These are phyloP conservation scores for Sarocladium brachiariae DNA, from an alignment of 2,329 filamentous ascomycete species.

Conservation along the genomic window DNA sequence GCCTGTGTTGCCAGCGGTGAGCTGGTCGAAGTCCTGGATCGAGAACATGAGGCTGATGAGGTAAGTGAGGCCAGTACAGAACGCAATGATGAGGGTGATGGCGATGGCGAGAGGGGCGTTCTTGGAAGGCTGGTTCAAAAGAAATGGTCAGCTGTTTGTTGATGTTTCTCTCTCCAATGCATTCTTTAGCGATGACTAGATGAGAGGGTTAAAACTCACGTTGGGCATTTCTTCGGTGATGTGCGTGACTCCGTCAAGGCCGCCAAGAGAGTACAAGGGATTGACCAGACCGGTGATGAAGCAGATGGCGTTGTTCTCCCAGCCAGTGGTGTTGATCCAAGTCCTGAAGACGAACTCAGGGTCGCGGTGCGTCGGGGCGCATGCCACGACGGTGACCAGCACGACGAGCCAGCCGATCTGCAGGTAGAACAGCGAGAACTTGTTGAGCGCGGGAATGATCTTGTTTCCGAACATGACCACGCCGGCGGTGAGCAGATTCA, in stretches of 20 bases:
- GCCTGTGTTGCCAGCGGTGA: conserved; percentile 34
- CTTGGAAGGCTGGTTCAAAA: conserved; percentile 22
- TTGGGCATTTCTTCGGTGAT: conserved; percentile 46
- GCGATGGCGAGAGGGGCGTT: conserved; percentile 31
- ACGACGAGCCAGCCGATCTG: conserved; percentile 40
- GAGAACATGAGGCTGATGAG: conserved; percentile 45
- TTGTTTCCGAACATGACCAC: conserved; percentile 42
- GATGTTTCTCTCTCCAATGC: too few species aligned
- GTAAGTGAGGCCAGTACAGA: conserved; percentile 42
- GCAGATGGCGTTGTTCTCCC: conserved; percentile 40
- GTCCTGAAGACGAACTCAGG: conserved; percentile 44
- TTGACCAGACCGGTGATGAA: conserved; percentile 46
- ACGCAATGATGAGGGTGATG: conserved; percentile 42
- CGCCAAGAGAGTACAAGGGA: conserved; percentile 38
- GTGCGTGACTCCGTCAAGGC: conserved; percentile 41
- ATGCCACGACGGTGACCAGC: conserved; percentile 39
- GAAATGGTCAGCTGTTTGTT: background rate
- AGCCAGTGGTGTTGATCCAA: conserved; percentile 47
- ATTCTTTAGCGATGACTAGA: too few species aligned
- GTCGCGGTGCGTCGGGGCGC: conserved; percentile 36
- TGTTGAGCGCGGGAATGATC: conserved; percentile 35
- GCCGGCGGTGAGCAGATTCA: conserved; percentile 35
- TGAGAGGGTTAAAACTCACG: conserved; percentile 26
- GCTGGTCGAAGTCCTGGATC: conserved; percentile 37
- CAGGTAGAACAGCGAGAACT: conserved; percentile 37